Evolutionary conservation across 2,329 filamentous ascomycete species (phyloP).

Genomic region (Epichloe aotearoae): DNA sequence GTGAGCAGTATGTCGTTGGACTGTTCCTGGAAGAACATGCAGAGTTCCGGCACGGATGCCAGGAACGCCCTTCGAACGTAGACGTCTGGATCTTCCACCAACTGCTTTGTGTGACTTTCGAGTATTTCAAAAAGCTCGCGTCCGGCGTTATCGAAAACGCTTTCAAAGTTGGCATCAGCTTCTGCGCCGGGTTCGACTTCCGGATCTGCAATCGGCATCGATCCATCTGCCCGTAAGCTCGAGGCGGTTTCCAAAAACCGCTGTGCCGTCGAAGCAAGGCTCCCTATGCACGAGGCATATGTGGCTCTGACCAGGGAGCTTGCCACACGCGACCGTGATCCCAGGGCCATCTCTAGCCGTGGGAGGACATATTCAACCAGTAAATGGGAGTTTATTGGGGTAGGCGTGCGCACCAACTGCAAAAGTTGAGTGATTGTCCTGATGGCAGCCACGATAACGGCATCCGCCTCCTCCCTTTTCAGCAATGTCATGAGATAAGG

Average conservation of each 20-base stretch:
- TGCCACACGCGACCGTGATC: constrained; percentile 31
- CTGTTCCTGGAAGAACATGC: constrained; percentile 86
- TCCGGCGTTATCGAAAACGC: constrained; percentile 77
- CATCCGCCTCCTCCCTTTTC: constrained; percentile 60
- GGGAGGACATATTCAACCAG: constrained; percentile 57
- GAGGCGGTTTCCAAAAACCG: constrained; percentile 85
- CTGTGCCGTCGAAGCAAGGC: constrained; percentile 71
- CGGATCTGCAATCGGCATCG: constrained; percentile 62
- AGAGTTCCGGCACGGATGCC: constrained; percentile 80
- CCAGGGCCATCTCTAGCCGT: constrained; percentile 42
- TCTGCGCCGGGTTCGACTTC: constrained; percentile 61
- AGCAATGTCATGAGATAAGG: constrained; percentile 79
- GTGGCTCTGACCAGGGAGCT: constrained; percentile 73
- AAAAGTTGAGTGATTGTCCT: constrained; percentile 80
- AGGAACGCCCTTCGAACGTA: constrained; percentile 84
- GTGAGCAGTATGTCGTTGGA: constrained; percentile 93
- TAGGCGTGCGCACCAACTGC: constrained; percentile 77
- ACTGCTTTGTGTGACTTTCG: constrained; percentile 74
- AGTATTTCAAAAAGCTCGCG: constrained; percentile 72
- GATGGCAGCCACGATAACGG: constrained; percentile 75
- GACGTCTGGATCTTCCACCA: constrained; percentile 76
- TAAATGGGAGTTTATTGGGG: constrained; percentile 58
- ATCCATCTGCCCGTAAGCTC: constrained; percentile 70
- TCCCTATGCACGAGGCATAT: constrained; percentile 86
- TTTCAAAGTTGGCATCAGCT: constrained; percentile 60